Base-by-base conservation (phyloP, 805 yeast genomes). In the Starmerella davenportii region DNA sequence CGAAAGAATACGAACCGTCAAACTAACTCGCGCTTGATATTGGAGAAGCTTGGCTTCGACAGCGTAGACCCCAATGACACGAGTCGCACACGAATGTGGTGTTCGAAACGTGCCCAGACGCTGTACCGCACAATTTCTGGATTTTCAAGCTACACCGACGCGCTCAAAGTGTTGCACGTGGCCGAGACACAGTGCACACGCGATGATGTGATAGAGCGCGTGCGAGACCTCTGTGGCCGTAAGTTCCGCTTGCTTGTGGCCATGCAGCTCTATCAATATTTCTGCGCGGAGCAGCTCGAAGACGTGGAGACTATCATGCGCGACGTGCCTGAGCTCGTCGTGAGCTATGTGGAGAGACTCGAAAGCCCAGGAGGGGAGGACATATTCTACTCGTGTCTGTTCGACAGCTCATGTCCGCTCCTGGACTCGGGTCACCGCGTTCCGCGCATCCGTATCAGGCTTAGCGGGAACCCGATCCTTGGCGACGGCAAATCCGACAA, bases 401-500 rank as follows among this genome's bases (percentile, higher is more conserved):
- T 79, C 51, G 92, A 79, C 60, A 79, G 80, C 30, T 65, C 67
- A 42, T 75, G 82, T 52, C 72, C 69, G 40, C 63, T 76, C 36
- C 50, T 68, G 36, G 74, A 67, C 35, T 63, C 66, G 47, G 81
- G 82, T 9, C 52, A 64, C 42, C 61, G 78, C 9, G 61, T 63
- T 42, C 81, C 81, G 23, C 71, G 72, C 48, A 74, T 73, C 49
- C 63, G 74, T 48, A 67, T 79, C 35, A 69, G 63, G 48, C 63
- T 79, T 33, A 74, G 85, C 13, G 92, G 92, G 15, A 72, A 78
- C 54, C 92, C 92, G 35, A 76, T 79, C 38, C 64, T 79, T 43
- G 92, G 92, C 35, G 90, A 79, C 55, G 92, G 92, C 41, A 79
- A 79, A 55, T 70, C 84, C 23, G 92, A 79, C 57, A 79, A 79